A percentile compares a stretch with the other conserved stretches of the same genome.
phyloP scores from a whole-genome alignment of 2,329 filamentous ascomycete genomes.

The Ophiostoma ips region DNA sequence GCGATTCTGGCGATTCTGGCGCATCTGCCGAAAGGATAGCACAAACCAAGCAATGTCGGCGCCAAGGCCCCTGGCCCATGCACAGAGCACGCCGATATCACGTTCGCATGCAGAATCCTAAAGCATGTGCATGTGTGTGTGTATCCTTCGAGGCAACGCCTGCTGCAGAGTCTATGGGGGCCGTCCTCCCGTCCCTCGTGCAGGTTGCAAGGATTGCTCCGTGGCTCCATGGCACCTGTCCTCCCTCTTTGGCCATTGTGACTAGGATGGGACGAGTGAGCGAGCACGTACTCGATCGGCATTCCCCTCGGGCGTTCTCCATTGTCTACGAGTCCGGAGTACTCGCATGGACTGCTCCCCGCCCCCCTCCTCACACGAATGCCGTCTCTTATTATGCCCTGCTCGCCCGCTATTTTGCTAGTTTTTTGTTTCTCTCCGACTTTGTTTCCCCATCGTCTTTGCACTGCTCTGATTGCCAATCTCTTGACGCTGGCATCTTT shows the following conservation, averaged over 20 bases:
- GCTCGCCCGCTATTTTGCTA: too few species aligned
- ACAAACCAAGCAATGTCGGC: too few species aligned
- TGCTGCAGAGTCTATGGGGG: constrained; percentile 2
- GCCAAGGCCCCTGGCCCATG: too few species aligned
- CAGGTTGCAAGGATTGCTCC: neutral
- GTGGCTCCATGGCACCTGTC: neutral
- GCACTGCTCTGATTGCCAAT: neutral
- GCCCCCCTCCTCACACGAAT: too few species aligned
- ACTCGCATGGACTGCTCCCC: too few species aligned
- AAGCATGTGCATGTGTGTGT: neutral
- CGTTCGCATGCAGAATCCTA: too few species aligned
- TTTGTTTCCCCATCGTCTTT: neutral
- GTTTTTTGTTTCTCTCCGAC: too few species aligned
- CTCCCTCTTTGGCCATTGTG: neutral
- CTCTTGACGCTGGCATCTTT: too few species aligned
- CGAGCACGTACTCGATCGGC: neutral
- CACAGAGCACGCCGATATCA: neutral
- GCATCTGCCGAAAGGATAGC: too few species aligned
- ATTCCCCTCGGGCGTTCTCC: neutral
- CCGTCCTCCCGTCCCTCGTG: constrained; percentile 2
- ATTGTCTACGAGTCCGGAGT: too few species aligned
- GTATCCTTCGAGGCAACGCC: neutral
- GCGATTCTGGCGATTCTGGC: too few species aligned
- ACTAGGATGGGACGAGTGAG: neutral
- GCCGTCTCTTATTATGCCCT: too few species aligned